These are phyloP conservation scores for Oryza meyeriana DNA, from an alignment of 176 grass and related monocot genomes.

Conservation along the genomic window DNA sequence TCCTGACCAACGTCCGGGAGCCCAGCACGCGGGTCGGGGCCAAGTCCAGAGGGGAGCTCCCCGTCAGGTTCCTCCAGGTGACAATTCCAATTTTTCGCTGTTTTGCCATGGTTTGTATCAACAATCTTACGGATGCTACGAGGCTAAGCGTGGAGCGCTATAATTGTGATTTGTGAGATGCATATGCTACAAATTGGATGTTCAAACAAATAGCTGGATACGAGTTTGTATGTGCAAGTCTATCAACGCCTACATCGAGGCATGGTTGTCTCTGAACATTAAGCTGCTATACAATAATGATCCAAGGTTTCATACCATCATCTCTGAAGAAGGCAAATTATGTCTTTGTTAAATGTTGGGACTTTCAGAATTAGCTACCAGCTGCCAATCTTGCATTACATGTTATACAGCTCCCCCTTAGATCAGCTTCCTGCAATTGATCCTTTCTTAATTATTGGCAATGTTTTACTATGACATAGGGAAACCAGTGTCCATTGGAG, in stretches of 20 bases:
- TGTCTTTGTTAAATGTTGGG: neutral
- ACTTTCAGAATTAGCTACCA: neutral
- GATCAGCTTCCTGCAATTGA: neutral
- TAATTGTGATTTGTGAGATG: neutral
- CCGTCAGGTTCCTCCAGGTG: conserved; percentile 84
- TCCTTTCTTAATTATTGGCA: neutral
- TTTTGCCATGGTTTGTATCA: neutral
- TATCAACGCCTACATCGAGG: neutral
- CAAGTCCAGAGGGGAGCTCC: conserved; percentile 76
- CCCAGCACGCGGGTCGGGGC: conserved; percentile 21
- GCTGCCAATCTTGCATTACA: neutral
- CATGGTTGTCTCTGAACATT: neutral
- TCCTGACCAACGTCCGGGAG: conserved; percentile 75
- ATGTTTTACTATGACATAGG: conserved; percentile 29
- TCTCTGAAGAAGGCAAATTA: neutral
- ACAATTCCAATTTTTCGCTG: neutral
- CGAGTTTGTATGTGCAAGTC: neutral
- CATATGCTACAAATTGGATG: neutral
- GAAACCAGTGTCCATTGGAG: conserved; percentile 51
- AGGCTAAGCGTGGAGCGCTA: neutral
- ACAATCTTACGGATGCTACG: neutral
- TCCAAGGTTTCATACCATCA: neutral
- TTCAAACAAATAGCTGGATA: neutral
- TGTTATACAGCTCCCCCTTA: neutral
- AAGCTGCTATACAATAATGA: neutral